Percentiles rank a stretch among this genome's conserved stretches.
phyloP scores from a whole-genome alignment of 2,329 filamentous ascomycete species.

The Cytospora piceicola region DNA sequence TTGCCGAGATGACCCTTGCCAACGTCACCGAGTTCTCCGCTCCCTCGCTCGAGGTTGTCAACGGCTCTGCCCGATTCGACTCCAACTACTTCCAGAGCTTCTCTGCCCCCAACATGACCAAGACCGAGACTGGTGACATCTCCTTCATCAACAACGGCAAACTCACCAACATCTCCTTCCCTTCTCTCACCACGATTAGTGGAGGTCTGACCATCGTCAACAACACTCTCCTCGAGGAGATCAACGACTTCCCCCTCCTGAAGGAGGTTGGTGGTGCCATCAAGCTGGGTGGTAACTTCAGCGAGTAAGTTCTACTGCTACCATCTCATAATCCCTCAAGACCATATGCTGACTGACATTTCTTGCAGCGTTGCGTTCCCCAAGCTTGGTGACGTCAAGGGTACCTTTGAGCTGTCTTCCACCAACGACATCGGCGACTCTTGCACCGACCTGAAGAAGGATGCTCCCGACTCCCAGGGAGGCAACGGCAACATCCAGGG shows the following conservation, averaged over 20 bases:
- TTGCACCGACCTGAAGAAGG: constrained; percentile 58
- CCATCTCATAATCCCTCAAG: not conserved
- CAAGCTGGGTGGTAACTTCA: constrained; percentile 83
- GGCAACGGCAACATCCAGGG: constrained; percentile 53
- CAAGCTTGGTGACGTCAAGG: constrained; percentile 67
- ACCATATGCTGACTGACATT: constrained; percentile 37
- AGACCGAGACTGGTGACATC: constrained; percentile 61
- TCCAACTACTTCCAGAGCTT: constrained; percentile 71
- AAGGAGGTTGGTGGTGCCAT: constrained; percentile 76
- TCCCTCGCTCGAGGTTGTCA: constrained; percentile 73
- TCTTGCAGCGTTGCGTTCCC: constrained; percentile 70
- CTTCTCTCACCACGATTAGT: constrained; percentile 66
- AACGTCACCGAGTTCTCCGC: constrained; percentile 76
- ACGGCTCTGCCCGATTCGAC: constrained; percentile 82
- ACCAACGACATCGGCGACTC: constrained; percentile 63
- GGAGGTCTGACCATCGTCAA: constrained; percentile 87
- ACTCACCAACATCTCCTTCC: constrained; percentile 76
- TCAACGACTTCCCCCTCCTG: constrained; percentile 72
- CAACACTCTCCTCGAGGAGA: constrained; percentile 73
- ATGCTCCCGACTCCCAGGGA: constrained; percentile 43
- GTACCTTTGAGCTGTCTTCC: constrained; percentile 71
- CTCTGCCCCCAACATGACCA: constrained; percentile 71
- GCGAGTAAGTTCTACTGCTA: constrained; percentile 62
- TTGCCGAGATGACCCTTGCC: constrained; percentile 79
- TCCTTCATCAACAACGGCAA: constrained; percentile 66